A percentile compares a stretch with the other conserved stretches of the same genome.
Evolutionary conservation across 2,329 filamentous ascomycete species (phyloP).

Genomic region (Ophiocordyceps camponoti-leonardi): DNA sequence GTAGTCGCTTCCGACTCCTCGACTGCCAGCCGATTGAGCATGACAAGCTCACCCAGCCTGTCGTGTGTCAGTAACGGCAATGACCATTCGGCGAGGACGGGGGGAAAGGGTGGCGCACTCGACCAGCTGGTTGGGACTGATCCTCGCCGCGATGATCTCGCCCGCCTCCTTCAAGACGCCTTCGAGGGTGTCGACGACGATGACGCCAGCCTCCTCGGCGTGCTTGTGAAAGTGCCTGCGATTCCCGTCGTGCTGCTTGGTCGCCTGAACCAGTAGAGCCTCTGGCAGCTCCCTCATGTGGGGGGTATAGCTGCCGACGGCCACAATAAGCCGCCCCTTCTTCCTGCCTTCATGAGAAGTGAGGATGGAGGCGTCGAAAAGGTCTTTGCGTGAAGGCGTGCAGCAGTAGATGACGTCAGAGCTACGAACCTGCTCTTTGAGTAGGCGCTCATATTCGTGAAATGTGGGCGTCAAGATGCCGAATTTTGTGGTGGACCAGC

Average conservation of each 20-base stretch:
- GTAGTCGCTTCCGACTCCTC: constrained; percentile 20
- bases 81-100: neutral
- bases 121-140: constrained; percentile 60
- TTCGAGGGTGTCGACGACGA: constrained; percentile 62
- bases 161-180: constrained; percentile 71
- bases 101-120: constrained; percentile 35
- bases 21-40: constrained; percentile 32
- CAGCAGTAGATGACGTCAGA: constrained; percentile 80
- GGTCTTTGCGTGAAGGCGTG: constrained; percentile 54
- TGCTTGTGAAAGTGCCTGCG: constrained; percentile 50
- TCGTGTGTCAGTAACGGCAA: neutral
- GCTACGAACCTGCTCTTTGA: constrained; percentile 52
- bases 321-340: constrained; percentile 55
- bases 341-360: constrained; percentile 53
- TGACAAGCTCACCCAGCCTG: constrained; percentile 60
- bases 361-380: constrained; percentile 60
- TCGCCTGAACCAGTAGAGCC: constrained; percentile 51
- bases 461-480: constrained; percentile 52
- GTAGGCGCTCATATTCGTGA: constrained; percentile 45
- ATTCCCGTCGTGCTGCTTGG: constrained; percentile 23
- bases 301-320: constrained; percentile 51
- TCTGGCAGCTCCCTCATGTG: constrained; percentile 73
- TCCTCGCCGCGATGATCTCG: constrained; percentile 64
- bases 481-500: constrained; percentile 51
- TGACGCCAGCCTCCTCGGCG: constrained; percentile 43